phyloP scores from a whole-genome alignment of 768 basidiomycete genomes.

The Boletus tylopilopsis region DNA sequence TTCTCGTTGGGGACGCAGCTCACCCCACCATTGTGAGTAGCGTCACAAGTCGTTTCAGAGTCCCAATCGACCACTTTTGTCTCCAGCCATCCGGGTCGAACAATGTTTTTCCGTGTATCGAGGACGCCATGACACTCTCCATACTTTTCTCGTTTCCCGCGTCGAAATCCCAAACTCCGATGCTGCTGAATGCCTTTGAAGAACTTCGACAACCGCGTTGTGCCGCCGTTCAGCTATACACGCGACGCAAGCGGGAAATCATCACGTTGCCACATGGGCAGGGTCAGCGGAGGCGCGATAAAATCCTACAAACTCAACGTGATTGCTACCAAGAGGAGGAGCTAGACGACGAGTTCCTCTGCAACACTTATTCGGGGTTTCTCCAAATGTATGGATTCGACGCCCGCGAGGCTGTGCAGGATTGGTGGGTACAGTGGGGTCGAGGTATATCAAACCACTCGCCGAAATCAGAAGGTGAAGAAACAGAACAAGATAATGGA shows the following conservation, averaged over 20 bases:
- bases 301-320: conserved; percentile 27
- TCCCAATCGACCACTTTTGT: background rate
- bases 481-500: background rate
- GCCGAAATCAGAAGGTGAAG: background rate
- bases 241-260: conserved; percentile 41
- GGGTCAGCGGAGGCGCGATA: conserved; percentile 43
- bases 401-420: conserved; percentile 50
- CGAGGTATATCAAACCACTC: conserved; percentile 5
- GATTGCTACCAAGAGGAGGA: conserved; percentile 37
- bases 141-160: conserved; percentile 52
- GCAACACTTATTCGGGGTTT: conserved; percentile 46
- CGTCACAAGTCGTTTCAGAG: background rate
- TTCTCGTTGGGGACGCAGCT: conserved; percentile 56
- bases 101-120: conserved; percentile 45
- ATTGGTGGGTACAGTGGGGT: conserved; percentile 63
- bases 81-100: conserved; percentile 48
- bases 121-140: conserved; percentile 60
- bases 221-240: conserved; percentile 37
- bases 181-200: conserved; percentile 52
- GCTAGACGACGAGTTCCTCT: conserved; percentile 36
- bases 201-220: conserved; percentile 53
- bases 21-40: conserved; percentile 47
- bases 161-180: conserved; percentile 40
- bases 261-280: conserved; percentile 41
- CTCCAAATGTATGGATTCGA: conserved; percentile 47